phyloP scores from a whole-genome alignment of 441 rosid genomes.

The Hura crepitans region DNA sequence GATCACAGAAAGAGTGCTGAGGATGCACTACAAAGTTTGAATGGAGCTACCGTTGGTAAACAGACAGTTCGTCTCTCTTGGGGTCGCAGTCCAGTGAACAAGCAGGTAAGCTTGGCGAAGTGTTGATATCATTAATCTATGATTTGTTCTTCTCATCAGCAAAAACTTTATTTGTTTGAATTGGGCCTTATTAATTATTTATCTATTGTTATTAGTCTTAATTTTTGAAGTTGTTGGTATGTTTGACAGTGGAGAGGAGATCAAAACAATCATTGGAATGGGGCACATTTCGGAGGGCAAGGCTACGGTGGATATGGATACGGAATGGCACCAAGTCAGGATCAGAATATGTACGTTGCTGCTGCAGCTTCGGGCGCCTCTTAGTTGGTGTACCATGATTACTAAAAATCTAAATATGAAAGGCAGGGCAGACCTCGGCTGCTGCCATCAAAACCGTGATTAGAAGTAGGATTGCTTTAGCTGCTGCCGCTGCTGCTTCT shows the following conservation, averaged over 20 bases:
- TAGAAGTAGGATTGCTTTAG: conserved; percentile 27
- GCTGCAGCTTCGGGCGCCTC: conserved; percentile 51
- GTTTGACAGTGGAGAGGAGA: conserved; percentile 51
- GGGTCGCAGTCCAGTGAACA: conserved; percentile 84
- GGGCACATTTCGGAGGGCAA: conserved; percentile 59
- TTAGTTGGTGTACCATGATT: conserved; percentile 27
- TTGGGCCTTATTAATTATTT: too few species aligned
- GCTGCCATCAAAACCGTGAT: background rate
- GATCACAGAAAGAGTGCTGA: conserved; percentile 73
- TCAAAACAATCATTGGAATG: conserved; percentile 61
- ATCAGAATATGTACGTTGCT: conserved; percentile 41
- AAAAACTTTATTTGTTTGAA: too few species aligned
- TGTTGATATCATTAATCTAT: background rate
- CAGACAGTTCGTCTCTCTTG: conserved; percentile 90
- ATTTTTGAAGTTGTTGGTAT: background rate
- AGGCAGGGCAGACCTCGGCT: background rate
- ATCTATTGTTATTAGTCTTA: too few species aligned
- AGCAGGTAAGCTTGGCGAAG: conserved; percentile 48
- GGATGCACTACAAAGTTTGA: conserved; percentile 69
- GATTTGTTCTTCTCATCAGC: background rate
- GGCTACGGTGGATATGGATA: conserved; percentile 58
- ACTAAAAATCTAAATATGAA: conserved; percentile 3
- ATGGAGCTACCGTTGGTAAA: conserved; percentile 74
- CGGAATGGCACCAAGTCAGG: conserved; percentile 40
- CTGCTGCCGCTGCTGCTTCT: conserved; percentile 14